phyloP scores from a whole-genome alignment of 2,329 filamentous ascomycete species.

The Xylaria sp. region DNA sequence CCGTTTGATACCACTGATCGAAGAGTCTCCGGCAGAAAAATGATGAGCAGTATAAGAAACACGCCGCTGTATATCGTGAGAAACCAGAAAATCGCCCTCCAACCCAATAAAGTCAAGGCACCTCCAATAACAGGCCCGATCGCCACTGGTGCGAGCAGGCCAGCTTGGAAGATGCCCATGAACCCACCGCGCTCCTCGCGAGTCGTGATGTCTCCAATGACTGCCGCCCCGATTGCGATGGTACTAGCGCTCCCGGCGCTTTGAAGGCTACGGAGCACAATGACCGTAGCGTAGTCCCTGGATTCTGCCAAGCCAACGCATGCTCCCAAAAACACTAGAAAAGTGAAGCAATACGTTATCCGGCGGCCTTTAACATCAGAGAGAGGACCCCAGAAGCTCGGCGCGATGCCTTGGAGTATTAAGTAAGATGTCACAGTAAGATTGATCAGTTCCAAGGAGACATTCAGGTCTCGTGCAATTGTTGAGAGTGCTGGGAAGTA shows the following conservation, averaged over 20 bases:
- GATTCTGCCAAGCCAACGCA: constrained; percentile 60
- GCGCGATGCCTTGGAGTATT: constrained; percentile 66
- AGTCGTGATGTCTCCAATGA: constrained; percentile 68
- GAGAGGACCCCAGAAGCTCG: constrained; percentile 61
- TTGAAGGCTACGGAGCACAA: constrained; percentile 63
- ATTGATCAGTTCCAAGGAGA: constrained; percentile 55
- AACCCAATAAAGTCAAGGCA: constrained; percentile 61
- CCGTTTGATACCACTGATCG: constrained; percentile 59
- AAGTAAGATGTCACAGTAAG: constrained; percentile 60
- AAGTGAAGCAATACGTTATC: constrained; percentile 59
- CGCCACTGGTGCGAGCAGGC: constrained; percentile 51
- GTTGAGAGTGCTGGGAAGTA: constrained; percentile 61
- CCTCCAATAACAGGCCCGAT: constrained; percentile 64
- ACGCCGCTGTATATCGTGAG: constrained; percentile 56
- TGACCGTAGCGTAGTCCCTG: constrained; percentile 56
- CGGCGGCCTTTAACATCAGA: constrained; percentile 60
- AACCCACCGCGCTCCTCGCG: constrained; percentile 66
- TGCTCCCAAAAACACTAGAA: constrained; percentile 58
- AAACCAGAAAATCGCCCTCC: constrained; percentile 67
- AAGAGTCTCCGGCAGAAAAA: constrained; percentile 60
- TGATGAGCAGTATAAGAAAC: constrained; percentile 53
- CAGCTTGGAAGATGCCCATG: constrained; percentile 59
- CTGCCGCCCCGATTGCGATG: constrained; percentile 62
- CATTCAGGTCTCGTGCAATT: constrained; percentile 56
- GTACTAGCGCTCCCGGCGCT: constrained; percentile 65